A percentile compares a stretch with the other conserved stretches of the same genome.
Conservation (phyloP, 2,329 filamentous ascomycete genomes). For the Cercospora sojina region DNA sequence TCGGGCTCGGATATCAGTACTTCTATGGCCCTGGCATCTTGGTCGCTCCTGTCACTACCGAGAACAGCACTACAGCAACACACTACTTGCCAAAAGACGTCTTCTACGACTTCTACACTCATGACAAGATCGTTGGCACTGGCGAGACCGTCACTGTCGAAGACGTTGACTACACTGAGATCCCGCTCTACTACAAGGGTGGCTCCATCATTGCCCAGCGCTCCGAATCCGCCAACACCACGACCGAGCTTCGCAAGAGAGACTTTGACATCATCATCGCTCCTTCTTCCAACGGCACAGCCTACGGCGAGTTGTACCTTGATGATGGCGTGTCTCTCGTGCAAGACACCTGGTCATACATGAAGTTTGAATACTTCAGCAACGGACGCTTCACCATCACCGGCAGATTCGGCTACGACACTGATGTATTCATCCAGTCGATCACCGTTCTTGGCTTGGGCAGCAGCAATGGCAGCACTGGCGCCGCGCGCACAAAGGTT, state of each 20-base stretch:
- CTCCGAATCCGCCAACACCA: conserved; percentile 58
- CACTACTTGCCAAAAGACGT: conserved; percentile 59
- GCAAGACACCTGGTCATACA: conserved; percentile 56
- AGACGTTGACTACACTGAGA: conserved; percentile 52
- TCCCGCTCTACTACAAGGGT: conserved; percentile 67
- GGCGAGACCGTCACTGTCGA: conserved; percentile 47
- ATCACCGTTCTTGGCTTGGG: conserved; percentile 50
- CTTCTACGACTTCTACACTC: conserved; percentile 62
- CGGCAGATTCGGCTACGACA: conserved; percentile 42
- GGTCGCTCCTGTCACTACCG: conserved; percentile 56
- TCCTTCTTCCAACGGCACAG: conserved; percentile 60
- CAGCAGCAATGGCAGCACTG: conserved; percentile 25
- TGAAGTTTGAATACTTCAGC: conserved; percentile 57
- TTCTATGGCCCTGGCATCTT: conserved; percentile 60
- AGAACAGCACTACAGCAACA: conserved; percentile 53
- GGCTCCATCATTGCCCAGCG: conserved; percentile 66
- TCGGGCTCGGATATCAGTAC: conserved; percentile 56
- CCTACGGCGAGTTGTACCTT: conserved; percentile 68
- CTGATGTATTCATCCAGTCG: conserved; percentile 47
- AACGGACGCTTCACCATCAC: conserved; percentile 20
- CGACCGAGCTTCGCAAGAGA: conserved; percentile 60
- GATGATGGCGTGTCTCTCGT: conserved; percentile 72
- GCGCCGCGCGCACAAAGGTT: conserved; percentile 2
- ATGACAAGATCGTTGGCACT: conserved; percentile 46
- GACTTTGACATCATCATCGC: conserved; percentile 72